Conservation (phyloP, 129 eudicot genomes). For the Deinandra increscens region DNA sequence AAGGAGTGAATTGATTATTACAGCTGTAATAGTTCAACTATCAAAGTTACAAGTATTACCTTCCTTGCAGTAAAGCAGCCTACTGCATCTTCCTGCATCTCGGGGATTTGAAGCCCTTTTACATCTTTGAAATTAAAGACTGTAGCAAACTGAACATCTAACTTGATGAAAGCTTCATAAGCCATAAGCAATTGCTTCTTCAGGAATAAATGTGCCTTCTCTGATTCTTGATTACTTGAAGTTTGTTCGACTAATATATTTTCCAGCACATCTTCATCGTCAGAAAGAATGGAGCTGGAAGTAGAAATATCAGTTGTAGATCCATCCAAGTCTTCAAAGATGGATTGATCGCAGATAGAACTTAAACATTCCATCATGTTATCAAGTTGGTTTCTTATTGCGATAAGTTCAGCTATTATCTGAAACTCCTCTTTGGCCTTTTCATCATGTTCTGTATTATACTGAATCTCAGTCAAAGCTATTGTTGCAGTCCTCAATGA, state of each 20-base stretch:
- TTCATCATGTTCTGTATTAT: slow-evolving; percentile 32
- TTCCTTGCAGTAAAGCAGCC: slow-evolving; percentile 24
- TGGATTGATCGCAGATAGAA: slow-evolving; percentile 21
- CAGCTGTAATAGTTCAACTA: background rate
- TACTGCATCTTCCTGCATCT: slow-evolving; percentile 36
- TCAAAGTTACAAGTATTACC: slow-evolving; percentile 27
- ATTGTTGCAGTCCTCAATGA: slow-evolving; percentile 69
- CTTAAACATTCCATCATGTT: slow-evolving; percentile 31
- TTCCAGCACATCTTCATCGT: slow-evolving; percentile 29
- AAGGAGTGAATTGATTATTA: background rate
- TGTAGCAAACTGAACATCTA: slow-evolving; percentile 45
- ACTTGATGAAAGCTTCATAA: slow-evolving; percentile 40
- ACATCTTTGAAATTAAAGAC: slow-evolving; percentile 30
- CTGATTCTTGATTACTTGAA: slow-evolving; percentile 31
- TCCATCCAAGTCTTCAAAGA: slow-evolving; percentile 40
- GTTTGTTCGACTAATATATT: slow-evolving; percentile 23
- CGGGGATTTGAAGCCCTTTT: slow-evolving; percentile 15
- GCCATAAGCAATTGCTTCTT: slow-evolving; percentile 43
- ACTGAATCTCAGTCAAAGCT: slow-evolving; percentile 67
- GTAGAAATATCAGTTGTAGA: slow-evolving; percentile 40
- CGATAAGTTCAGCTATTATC: slow-evolving; percentile 47
- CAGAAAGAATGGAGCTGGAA: slow-evolving; percentile 45
- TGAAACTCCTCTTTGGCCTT: slow-evolving; percentile 35
- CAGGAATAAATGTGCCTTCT: slow-evolving; percentile 27
- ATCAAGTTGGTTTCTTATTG: slow-evolving; percentile 42